Conservation (phyloP, 805 yeast species). For the Nadsonia fulvescens region DNA sequence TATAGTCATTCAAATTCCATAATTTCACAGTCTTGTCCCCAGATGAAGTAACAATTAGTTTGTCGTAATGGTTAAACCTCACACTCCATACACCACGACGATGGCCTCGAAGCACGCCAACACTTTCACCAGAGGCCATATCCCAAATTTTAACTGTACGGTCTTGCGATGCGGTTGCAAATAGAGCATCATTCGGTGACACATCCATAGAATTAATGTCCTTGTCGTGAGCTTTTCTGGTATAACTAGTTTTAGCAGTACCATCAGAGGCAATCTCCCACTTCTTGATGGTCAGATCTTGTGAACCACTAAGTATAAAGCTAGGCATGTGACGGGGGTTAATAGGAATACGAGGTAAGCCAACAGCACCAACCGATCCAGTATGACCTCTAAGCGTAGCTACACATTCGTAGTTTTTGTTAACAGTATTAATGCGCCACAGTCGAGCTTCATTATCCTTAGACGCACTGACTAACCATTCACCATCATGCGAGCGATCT, state of each 20-base stretch:
- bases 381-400: slow-evolving; percentile 74
- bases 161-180: slow-evolving; percentile 92
- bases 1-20: slow-evolving; percentile 70
- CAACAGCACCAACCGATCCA: slow-evolving; percentile 69
- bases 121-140: slow-evolving; percentile 63
- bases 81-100: slow-evolving; percentile 91
- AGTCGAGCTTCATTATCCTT: slow-evolving; percentile 74
- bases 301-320: slow-evolving; percentile 66
- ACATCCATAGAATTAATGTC: slow-evolving; percentile 82
- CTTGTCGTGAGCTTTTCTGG: slow-evolving; percentile 92
- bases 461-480: slow-evolving; percentile 82
- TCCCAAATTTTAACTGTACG: slow-evolving; percentile 86
- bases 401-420: no score
- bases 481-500: slow-evolving; percentile 63
- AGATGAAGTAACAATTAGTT: slow-evolving; percentile 57
- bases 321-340: slow-evolving; percentile 31
- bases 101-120: slow-evolving; percentile 77
- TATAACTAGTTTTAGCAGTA: slow-evolving; percentile 44
- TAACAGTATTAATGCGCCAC: slow-evolving; percentile 43
- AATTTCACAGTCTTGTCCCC: slow-evolving; percentile 84
- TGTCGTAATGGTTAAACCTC: slow-evolving; percentile 63
- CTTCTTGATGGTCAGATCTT: slow-evolving; percentile 69
- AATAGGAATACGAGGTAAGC: slow-evolving; percentile 37
- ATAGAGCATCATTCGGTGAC: slow-evolving; percentile 73
- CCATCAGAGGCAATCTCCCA: slow-evolving; percentile 36